phyloP scores from a whole-genome alignment of 192 early-diverging fungal genomes.

The Phlyctochytrium planicorne region DNA sequence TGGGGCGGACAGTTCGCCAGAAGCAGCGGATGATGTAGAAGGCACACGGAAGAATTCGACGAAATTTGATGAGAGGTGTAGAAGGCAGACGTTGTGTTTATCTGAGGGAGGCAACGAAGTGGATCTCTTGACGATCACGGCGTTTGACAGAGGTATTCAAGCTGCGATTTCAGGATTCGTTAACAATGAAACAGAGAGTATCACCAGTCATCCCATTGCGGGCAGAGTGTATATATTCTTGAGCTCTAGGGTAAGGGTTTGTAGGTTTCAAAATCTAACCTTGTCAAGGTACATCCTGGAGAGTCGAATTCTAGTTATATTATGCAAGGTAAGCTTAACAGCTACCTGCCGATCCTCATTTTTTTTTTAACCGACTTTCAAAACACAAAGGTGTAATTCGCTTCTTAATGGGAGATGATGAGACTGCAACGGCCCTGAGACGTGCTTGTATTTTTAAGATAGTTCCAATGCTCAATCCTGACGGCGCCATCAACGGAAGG shows the following conservation, averaged over 20 bases:
- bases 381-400: slow-evolving; percentile 34
- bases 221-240: slow-evolving; percentile 45
- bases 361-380: slow-evolving; percentile 9
- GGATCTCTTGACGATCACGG: slow-evolving; percentile 52
- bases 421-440: slow-evolving; percentile 36
- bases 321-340: slow-evolving; percentile 34
- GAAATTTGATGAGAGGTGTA: slow-evolving; percentile 22
- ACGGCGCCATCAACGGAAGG: slow-evolving; percentile 53
- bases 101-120: slow-evolving; percentile 40
- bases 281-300: slow-evolving; percentile 52
- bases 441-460: slow-evolving; percentile 50
- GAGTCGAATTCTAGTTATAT: slow-evolving; percentile 53
- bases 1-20: slow-evolving; percentile 20
- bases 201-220: slow-evolving; percentile 25
- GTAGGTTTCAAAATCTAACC: background rate
- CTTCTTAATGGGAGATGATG: slow-evolving; percentile 41
- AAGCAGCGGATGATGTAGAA: no score
- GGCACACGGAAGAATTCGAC: no score
- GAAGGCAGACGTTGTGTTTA: slow-evolving; percentile 21
- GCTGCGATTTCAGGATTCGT: background rate
- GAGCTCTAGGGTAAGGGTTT: slow-evolving; percentile 35
- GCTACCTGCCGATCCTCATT: background rate
- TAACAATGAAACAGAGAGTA: background rate
- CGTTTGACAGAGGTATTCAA: slow-evolving; percentile 36
- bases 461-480: slow-evolving; percentile 57